Evolutionary conservation across 2,329 filamentous ascomycete species (phyloP), one percentile per base, ranked within the genome.

Genomic region (Trichoderma sp.): DNA sequence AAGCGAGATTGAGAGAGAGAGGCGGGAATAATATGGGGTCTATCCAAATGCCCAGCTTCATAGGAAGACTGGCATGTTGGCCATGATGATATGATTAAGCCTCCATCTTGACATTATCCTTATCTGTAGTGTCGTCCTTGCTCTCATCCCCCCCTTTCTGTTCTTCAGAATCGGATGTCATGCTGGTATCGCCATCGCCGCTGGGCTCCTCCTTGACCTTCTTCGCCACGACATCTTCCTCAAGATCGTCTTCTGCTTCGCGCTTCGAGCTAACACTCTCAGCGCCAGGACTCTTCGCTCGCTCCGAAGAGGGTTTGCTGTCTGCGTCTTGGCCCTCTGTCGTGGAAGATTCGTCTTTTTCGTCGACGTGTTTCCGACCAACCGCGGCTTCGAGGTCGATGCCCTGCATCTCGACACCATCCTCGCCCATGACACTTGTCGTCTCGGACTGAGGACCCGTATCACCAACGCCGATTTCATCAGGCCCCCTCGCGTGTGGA

Each of bases 391-490:
- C 88, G 26, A 91, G 80, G 75, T 91, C 86, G 72, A 91, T 88
- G 13, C 84, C 86, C 67, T 85, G 84, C 80, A 87, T 85, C 62
- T 84, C 83, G n/a, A 87, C 76, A 47, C 82, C 79, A 39, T 82
- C 79, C 58, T 83, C 80, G 70, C 84, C 80, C 26, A 82, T 78
- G 71, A 80, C 80, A 65, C 78, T 81, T 53, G 80, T 83, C 17
- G 79, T 82, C 68, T 81, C 83, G 67, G 74, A 82, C 81, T 93
- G 95, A 11, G 93, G 90, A 0, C 96, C 96, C 74, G 93, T 92
- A 79, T 99, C 96, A 76, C 93, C 90, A 72, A 94, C 90, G 5
- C 95, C 95, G 65, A 98, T 92, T 75, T 93, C 87, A 34, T 93
- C 90, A 0, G 96, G 96, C 0, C 95, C 95, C 53, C 94, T 88